A percentile compares a stretch with the other conserved stretches of the same genome.
Evolutionary conservation across 176 grass and related monocot genomes (phyloP).

Genomic region (Bromus sterilis): DNA sequence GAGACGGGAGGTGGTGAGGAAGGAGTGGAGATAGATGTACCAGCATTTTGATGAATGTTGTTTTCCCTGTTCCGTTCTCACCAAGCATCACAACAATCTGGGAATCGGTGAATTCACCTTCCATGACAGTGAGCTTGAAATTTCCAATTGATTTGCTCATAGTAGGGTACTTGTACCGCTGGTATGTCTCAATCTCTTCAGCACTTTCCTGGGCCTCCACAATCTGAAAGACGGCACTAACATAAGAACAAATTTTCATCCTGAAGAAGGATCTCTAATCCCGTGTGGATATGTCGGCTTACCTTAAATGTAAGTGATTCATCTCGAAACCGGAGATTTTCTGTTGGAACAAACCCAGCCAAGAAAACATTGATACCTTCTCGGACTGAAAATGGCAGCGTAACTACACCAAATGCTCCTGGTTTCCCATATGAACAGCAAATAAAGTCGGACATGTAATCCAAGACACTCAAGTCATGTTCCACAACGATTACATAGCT

Average conservation of each 20-base stretch:
- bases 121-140: constrained; percentile 60
- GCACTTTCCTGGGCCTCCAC: constrained; percentile 66
- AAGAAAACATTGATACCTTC: constrained; percentile 83
- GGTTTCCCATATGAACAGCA: constrained; percentile 83
- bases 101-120: constrained; percentile 86
- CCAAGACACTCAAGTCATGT: constrained; percentile 69
- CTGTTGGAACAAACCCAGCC: constrained; percentile 73
- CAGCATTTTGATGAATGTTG: constrained; percentile 82
- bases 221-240: constrained; percentile 34
- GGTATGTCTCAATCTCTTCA: constrained; percentile 72
- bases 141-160: constrained; percentile 78
- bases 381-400: constrained; percentile 65
- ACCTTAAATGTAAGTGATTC: constrained; percentile 87
- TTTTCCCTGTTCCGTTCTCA: constrained; percentile 83
- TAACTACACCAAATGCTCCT: constrained; percentile 81
- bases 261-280: neutral
- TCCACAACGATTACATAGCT: constrained; percentile 88
- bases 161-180: constrained; percentile 71
- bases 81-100: constrained; percentile 87
- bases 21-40: constrained; percentile 13
- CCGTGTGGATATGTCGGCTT: neutral
- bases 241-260: neutral
- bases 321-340: constrained; percentile 74
- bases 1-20: neutral
- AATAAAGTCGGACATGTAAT: constrained; percentile 88